These are phyloP conservation scores for Tetracladium marchalianum DNA, from an alignment of 495 filamentous ascomycete genomes.

Conservation along the genomic window DNA sequence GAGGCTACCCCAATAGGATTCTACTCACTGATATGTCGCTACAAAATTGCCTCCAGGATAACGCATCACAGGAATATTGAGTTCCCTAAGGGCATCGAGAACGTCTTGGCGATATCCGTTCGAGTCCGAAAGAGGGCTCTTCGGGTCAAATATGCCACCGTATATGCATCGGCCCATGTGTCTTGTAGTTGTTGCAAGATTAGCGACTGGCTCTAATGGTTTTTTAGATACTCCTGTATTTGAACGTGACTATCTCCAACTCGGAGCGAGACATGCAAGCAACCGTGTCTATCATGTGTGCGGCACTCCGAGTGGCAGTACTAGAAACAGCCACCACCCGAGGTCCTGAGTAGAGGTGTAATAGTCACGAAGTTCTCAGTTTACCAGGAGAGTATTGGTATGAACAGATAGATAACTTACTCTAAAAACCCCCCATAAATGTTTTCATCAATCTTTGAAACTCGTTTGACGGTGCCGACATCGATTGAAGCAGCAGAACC, in stretches of 20 bases:
- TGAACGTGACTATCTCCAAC: too few relatives aligned
- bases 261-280: too few relatives aligned
- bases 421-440: constrained; percentile 72
- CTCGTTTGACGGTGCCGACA: constrained; percentile 45
- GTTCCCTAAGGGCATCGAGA: constrained; percentile 54
- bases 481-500: constrained; percentile 48
- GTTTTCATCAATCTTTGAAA: constrained; percentile 62
- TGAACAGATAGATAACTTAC: constrained; percentile 28
- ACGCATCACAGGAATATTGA: constrained; percentile 63
- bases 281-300: too few relatives aligned
- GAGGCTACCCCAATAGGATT: too few relatives aligned
- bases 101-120: constrained; percentile 72
- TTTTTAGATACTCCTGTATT: too few relatives aligned
- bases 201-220: background rate
- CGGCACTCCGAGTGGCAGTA: too few relatives aligned
- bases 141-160: constrained; percentile 72
- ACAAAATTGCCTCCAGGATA: constrained; percentile 77
- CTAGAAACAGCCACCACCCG: too few relatives aligned
- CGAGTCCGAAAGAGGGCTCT: constrained; percentile 57
- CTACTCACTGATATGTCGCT: constrained; percentile 55
- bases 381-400: too few relatives aligned
- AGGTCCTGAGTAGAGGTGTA: too few relatives aligned
- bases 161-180: constrained; percentile 83
- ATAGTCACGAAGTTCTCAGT: too few relatives aligned
- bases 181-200: constrained; percentile 25